A percentile compares a stretch with the other conserved stretches of the same genome.
Conservation (phyloP, 2,329 filamentous ascomycete species). For the Cladophialophora carrionii region DNA sequence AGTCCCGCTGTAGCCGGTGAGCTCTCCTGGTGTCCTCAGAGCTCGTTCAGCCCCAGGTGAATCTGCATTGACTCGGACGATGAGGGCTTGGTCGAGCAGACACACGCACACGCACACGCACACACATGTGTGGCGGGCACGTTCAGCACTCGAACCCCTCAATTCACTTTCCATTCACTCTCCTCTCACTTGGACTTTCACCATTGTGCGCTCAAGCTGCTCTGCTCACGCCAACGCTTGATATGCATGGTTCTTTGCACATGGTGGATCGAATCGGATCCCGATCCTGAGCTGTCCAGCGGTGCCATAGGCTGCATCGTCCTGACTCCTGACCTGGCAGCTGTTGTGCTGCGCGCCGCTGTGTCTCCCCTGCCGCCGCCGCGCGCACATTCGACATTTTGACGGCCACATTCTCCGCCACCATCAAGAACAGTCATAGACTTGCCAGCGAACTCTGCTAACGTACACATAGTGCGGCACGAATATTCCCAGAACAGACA, state of each 20-base stretch:
- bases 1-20: conserved; percentile 4
- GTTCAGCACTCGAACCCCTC: background rate
- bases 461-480: background rate
- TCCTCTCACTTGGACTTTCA: background rate
- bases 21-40: background rate
- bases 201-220: background rate
- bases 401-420: background rate
- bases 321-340: conserved; percentile 14
- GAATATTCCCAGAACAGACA: conserved; percentile 3
- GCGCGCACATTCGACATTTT: conserved; percentile 7
- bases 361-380: background rate
- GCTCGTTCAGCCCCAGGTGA: background rate
- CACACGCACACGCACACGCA: conserved; percentile 1
- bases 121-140: background rate
- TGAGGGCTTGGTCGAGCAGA: background rate
- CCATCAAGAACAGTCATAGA: background rate
- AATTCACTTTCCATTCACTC: background rate
- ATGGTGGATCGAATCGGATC: conserved; percentile 11
- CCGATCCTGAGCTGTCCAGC: background rate
- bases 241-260: conserved; percentile 11
- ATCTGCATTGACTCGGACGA: background rate
- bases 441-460: background rate
- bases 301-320: conserved; percentile 16
- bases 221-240: background rate
- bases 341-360: conserved; percentile 11